These are phyloP conservation scores for Eimeria acervulina DNA, from an alignment of 169 alveolate species.

Conservation along the genomic window DNA sequence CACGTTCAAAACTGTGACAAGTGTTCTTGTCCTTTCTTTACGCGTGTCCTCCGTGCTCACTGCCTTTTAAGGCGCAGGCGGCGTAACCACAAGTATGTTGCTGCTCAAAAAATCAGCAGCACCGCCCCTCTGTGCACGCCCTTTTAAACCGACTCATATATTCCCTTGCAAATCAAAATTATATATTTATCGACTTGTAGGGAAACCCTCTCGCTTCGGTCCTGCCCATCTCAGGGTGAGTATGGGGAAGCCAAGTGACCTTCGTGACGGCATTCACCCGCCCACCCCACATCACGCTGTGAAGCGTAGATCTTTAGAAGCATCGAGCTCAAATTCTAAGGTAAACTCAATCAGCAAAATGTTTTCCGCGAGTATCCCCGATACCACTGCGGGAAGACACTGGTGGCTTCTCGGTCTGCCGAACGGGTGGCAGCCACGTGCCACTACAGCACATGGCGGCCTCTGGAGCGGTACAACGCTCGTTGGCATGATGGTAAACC, in stretches of 20 bases:
- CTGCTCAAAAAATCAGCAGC: background rate
- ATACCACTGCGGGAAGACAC: background rate
- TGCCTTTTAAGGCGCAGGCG: background rate
- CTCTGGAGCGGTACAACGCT: constrained; percentile 1
- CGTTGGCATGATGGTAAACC: background rate
- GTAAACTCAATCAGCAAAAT: background rate
- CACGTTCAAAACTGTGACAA: background rate
- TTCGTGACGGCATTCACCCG: background rate
- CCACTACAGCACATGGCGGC: background rate
- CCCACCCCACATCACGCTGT: background rate
- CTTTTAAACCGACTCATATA: background rate
- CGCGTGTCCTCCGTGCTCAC: background rate
- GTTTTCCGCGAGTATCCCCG: background rate
- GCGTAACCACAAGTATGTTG: background rate
- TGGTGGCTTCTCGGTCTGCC: background rate
- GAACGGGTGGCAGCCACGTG: background rate
- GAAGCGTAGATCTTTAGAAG: background rate
- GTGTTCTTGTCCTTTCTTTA: background rate
- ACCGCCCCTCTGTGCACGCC: background rate
- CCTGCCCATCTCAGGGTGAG: background rate
- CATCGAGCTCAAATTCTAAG: background rate
- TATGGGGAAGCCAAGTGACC: constrained; percentile 8
- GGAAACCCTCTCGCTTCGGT: background rate
- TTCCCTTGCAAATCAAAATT: background rate
- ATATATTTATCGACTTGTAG: background rate